Evolutionary conservation across 116 monocot genomes (phyloP).

Genomic region (Thalassia testudinum): DNA sequence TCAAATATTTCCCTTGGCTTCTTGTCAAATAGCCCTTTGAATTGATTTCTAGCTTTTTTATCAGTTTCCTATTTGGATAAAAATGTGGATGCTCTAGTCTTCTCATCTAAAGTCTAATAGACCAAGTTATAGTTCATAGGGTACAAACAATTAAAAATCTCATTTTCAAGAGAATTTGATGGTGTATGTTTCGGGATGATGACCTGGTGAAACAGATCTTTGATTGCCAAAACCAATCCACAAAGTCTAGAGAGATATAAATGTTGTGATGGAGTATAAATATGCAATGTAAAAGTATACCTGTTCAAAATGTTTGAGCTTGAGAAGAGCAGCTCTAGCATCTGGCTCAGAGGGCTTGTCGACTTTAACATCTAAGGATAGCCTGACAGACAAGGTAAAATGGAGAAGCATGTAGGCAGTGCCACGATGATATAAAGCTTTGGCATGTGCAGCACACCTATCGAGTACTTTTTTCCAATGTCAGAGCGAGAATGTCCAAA

Average conservation of each 20-base stretch:
- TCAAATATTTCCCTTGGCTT: slow-evolving; percentile 83
- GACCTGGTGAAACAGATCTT: neutral
- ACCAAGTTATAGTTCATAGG: too few relatives aligned
- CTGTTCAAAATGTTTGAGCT: slow-evolving; percentile 78
- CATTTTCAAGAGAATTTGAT: too few relatives aligned
- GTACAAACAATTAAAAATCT: too few relatives aligned
- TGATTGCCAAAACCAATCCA: neutral
- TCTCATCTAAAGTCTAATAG: too few relatives aligned
- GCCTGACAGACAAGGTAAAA: neutral
- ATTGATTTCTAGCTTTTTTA: slow-evolving; percentile 65
- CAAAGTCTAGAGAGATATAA: too few relatives aligned
- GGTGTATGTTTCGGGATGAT: too few relatives aligned
- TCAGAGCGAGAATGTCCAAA: too few relatives aligned
- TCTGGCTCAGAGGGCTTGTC: slow-evolving; percentile 89
- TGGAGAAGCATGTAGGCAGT: slow-evolving; percentile 60
- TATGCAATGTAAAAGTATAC: slow-evolving; percentile 8
- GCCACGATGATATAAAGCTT: slow-evolving; percentile 83
- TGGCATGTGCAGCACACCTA: slow-evolving; percentile 64
- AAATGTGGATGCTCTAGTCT: too few relatives aligned
- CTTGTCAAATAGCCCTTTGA: slow-evolving; percentile 90
- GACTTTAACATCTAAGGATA: slow-evolving; percentile 38
- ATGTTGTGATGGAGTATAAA: too few relatives aligned
- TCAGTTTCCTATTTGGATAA: slow-evolving; percentile 34
- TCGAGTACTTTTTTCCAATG: slow-evolving; percentile 44
- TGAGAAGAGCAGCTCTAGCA: slow-evolving; percentile 70